Conservation (phyloP, 1,139 yeast genomes). For the Candida tropicalis region DNA sequence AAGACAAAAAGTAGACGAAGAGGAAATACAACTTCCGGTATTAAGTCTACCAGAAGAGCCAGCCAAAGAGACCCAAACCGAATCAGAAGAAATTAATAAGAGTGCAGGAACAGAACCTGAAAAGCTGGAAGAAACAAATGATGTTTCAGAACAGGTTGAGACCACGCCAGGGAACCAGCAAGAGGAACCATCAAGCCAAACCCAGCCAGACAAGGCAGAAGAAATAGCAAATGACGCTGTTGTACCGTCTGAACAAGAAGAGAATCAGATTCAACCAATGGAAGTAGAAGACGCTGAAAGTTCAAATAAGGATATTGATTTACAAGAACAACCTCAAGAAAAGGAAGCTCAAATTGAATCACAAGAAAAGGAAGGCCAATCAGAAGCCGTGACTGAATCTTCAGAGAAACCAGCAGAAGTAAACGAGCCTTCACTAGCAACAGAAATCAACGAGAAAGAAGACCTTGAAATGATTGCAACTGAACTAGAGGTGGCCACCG, state of each 20-base stretch:
- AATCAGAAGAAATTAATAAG: not conserved
- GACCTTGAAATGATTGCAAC: constrained; percentile 23
- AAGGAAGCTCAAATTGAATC: too few relatives aligned
- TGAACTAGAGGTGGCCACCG: constrained; percentile 22
- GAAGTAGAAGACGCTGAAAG: not conserved
- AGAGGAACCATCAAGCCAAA: not conserved
- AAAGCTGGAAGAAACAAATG: not conserved
- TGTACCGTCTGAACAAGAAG: not conserved
- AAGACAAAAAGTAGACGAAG: constrained; percentile 9
- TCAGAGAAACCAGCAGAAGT: not conserved
- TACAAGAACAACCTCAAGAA: not conserved
- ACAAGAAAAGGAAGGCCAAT: not conserved
- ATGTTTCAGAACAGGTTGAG: not conserved
- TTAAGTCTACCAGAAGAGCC: not conserved
- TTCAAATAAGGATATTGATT: not conserved
- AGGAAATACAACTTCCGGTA: constrained; percentile 5
- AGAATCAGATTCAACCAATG: not conserved
- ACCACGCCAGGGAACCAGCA: not conserved
- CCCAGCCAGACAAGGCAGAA: too few relatives aligned
- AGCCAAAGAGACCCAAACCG: not conserved
- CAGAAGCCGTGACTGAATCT: not conserved
- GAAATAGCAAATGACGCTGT: too few relatives aligned
- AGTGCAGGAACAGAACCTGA: not conserved
- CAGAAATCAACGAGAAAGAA: constrained; percentile 17
- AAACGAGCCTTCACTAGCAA: not conserved